These are phyloP conservation scores for Withania somnifera DNA, from an alignment of 305 asterid genomes.

Conservation along the genomic window DNA sequence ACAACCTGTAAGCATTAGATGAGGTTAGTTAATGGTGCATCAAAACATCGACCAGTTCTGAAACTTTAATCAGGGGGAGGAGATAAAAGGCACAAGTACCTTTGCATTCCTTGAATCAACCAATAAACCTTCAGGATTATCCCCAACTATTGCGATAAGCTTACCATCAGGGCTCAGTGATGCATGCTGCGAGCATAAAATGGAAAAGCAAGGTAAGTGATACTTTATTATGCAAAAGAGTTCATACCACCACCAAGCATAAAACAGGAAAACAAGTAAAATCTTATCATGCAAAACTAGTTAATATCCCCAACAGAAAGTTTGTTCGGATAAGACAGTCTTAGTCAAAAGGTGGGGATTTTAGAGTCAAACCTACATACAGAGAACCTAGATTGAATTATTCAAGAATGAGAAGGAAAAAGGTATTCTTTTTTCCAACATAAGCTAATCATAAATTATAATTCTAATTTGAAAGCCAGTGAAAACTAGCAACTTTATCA, in stretches of 20 bases:
- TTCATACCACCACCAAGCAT: background rate
- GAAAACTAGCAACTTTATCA: background rate
- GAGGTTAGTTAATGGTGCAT: background rate
- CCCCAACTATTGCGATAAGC: constrained; percentile 54
- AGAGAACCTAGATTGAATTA: background rate
- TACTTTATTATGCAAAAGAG: background rate
- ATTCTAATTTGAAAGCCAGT: background rate
- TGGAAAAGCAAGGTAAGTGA: background rate
- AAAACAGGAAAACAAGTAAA: background rate
- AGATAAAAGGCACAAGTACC: constrained; percentile 14
- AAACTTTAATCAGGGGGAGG: background rate
- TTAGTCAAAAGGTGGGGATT: background rate
- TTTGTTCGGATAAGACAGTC: background rate
- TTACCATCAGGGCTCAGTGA: constrained; percentile 51
- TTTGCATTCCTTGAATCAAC: constrained; percentile 60
- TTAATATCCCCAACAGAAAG: background rate
- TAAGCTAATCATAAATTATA: background rate
- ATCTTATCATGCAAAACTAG: background rate
- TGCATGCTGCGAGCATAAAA: constrained; percentile 27
- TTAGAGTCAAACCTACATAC: background rate
- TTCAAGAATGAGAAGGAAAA: background rate
- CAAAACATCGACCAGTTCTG: background rate
- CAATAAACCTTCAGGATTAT: constrained; percentile 41
- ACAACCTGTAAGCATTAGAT: constrained; percentile 22
- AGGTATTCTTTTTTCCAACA: background rate